A percentile compares a stretch with the other conserved stretches of the same genome.
Conservation (phyloP, 345 rosid genomes). For the Chamaenerion angustifolium region DNA sequence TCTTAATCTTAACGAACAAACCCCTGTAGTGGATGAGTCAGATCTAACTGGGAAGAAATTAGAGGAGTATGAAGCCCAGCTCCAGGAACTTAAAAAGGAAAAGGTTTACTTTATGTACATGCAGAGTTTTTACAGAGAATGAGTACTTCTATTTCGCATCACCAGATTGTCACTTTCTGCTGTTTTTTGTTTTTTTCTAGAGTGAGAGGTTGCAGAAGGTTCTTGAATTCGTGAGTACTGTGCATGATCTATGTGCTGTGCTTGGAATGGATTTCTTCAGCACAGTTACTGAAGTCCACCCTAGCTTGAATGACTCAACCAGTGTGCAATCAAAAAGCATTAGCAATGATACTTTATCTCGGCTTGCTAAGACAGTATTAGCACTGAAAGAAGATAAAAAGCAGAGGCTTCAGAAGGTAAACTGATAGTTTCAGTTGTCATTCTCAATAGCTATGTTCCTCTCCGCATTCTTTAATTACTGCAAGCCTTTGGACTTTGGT, state of each 20-base stretch:
- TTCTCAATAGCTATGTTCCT: too few species aligned
- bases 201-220: slow-evolving; percentile 84
- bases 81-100: slow-evolving; percentile 88
- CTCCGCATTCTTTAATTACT: too few species aligned
- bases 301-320: slow-evolving; percentile 71
- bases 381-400: slow-evolving; percentile 74
- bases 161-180: slow-evolving; percentile 1
- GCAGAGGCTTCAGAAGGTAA: slow-evolving; percentile 76
- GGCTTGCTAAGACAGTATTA: slow-evolving; percentile 67
- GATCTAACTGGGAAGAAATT: slow-evolving; percentile 73
- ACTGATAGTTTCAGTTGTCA: background rate
- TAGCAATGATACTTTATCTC: slow-evolving; percentile 75
- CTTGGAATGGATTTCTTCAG: slow-evolving; percentile 82
- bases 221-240: slow-evolving; percentile 80
- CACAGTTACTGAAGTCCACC: slow-evolving; percentile 79
- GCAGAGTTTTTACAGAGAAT: background rate
- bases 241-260: slow-evolving; percentile 85
- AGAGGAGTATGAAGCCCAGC: slow-evolving; percentile 56
- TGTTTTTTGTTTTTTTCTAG: slow-evolving; percentile 27
- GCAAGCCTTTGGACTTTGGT: too few species aligned
- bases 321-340: slow-evolving; percentile 70
- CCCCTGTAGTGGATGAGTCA: slow-evolving; percentile 67
- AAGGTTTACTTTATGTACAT: slow-evolving; percentile 31
- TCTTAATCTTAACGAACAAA: slow-evolving; percentile 24
- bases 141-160: background rate